Conservation (phyloP, 1,284 basidiomycete species). For the Earliella scabrosa region DNA sequence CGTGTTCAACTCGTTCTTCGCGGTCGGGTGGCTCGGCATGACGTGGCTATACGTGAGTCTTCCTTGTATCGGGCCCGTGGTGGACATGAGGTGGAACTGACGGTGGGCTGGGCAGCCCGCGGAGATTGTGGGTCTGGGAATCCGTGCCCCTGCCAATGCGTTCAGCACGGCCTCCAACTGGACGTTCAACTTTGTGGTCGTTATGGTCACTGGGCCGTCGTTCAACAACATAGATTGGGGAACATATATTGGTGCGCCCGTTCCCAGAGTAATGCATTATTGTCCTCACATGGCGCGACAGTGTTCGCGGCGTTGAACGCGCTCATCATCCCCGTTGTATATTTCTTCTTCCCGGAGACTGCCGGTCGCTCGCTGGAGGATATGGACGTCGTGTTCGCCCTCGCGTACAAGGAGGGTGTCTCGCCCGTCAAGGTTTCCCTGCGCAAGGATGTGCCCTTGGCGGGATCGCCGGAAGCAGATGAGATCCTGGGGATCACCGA, state of each 20-base stretch:
- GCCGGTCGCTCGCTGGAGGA: constrained; percentile 67
- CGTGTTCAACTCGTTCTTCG: constrained; percentile 75
- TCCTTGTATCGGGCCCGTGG: not conserved
- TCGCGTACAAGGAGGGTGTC: constrained; percentile 59
- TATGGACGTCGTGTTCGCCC: constrained; percentile 67
- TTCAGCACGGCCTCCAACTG: constrained; percentile 72
- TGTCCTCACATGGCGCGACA: constrained; percentile 21
- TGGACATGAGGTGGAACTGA: constrained; percentile 1
- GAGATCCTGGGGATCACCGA: constrained; percentile 47
- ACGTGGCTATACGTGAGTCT: constrained; percentile 65
- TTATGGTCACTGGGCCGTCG: constrained; percentile 70
- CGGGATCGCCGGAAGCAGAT: constrained; percentile 58
- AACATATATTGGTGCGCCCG: constrained; percentile 58
- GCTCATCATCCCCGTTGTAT: constrained; percentile 62
- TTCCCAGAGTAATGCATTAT: too few species aligned
- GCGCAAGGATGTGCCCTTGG: constrained; percentile 56
- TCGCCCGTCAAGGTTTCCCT: constrained; percentile 61
- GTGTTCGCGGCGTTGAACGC: constrained; percentile 67
- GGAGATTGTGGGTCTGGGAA: constrained; percentile 65
- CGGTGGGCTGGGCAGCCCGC: constrained; percentile 47
- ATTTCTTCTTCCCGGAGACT: constrained; percentile 73
- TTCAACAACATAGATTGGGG: constrained; percentile 66
- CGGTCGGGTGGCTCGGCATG: constrained; percentile 76
- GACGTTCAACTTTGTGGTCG: constrained; percentile 69
- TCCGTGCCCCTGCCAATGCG: constrained; percentile 71